Conservation (phyloP, 805 yeast species). For the Kodamaea hsintzibuensis region DNA sequence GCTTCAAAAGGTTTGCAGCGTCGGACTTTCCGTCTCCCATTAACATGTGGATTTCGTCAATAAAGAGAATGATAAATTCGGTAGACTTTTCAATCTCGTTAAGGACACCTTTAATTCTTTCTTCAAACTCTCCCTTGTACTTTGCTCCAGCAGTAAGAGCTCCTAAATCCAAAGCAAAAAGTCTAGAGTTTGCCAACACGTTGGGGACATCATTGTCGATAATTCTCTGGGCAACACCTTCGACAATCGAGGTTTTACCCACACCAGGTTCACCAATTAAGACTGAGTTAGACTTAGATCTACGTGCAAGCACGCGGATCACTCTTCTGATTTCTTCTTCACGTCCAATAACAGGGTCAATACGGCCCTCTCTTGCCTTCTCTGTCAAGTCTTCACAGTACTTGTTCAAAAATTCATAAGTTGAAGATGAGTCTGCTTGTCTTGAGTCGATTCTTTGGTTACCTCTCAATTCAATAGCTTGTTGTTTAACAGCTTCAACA, state of each 20-base stretch:
- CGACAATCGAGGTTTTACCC: conserved; percentile 97
- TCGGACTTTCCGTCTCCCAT: conserved; percentile 99
- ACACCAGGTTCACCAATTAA: conserved; percentile 99
- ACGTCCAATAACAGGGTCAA: conserved; percentile 98
- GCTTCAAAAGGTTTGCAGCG: conserved; percentile 94
- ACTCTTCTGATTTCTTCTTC: conserved; percentile 97
- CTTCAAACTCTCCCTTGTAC: conserved; percentile 98
- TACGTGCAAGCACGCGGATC: conserved; percentile 91
- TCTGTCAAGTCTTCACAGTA: conserved; percentile 95
- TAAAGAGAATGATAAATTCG: conserved; percentile 83
- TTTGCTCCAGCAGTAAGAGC: conserved; percentile 98
- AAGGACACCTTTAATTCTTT: conserved; percentile 93
- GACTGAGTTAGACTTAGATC: conserved; percentile 96
- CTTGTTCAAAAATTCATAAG: conserved; percentile 80
- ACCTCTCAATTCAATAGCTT: conserved; percentile 81
- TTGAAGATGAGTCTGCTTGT: conserved; percentile 86
- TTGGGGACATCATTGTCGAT: conserved; percentile 94
- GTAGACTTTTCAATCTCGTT: conserved; percentile 89
- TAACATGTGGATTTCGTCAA: conserved; percentile 98
- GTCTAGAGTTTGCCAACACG: conserved; percentile 74
- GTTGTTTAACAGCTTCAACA: conserved; percentile 70
- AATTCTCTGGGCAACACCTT: conserved; percentile 97
- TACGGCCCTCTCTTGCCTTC: conserved; percentile 88
- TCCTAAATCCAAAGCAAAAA: conserved; percentile 90
- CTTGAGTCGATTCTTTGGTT: conserved; percentile 89